A percentile compares a stretch with the other conserved stretches of the same genome.
phyloP scores from a whole-genome alignment of 1,284 basidiomycete species.

The Microbotryum silenes-acaulis region DNA sequence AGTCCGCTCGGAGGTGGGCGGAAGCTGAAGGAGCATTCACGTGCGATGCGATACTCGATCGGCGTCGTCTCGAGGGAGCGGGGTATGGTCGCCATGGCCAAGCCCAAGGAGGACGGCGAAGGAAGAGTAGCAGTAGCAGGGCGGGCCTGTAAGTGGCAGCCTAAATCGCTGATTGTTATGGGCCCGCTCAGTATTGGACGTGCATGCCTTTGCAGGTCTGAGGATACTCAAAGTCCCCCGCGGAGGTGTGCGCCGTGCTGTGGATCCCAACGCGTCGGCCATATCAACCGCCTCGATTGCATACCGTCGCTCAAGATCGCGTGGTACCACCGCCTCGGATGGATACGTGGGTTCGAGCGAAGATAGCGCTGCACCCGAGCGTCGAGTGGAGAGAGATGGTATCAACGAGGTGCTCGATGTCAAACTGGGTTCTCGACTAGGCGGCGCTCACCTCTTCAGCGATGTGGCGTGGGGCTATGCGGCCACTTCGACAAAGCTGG shows the following conservation, averaged over 20 bases:
- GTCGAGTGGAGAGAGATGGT: conserved; percentile 3
- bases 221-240: conserved; percentile 24
- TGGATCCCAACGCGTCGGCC: not conserved
- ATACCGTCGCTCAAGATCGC: conserved; percentile 16
- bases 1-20: conserved; percentile 4
- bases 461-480: conserved; percentile 32
- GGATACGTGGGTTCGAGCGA: not conserved
- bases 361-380: not conserved
- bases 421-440: conserved; percentile 13
- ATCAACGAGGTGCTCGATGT: conserved; percentile 23
- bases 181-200: not conserved
- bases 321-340: conserved; percentile 14
- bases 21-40: conserved; percentile 18
- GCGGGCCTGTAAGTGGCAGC: conserved; percentile 12
- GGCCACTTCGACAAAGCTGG: conserved; percentile 24
- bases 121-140: conserved; percentile 27
- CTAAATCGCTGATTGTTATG: not conserved
- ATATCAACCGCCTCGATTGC: conserved; percentile 14
- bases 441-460: conserved; percentile 20
- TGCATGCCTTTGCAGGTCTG: conserved; percentile 6
- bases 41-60: conserved; percentile 10
- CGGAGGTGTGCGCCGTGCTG: not conserved
- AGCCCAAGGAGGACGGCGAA: conserved; percentile 11
- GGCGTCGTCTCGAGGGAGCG: conserved; percentile 10
- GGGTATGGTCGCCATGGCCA: conserved; percentile 26